These are phyloP conservation scores for Penstemon eatonii DNA, from an alignment of 257 asterid species.

Conservation along the genomic window DNA sequence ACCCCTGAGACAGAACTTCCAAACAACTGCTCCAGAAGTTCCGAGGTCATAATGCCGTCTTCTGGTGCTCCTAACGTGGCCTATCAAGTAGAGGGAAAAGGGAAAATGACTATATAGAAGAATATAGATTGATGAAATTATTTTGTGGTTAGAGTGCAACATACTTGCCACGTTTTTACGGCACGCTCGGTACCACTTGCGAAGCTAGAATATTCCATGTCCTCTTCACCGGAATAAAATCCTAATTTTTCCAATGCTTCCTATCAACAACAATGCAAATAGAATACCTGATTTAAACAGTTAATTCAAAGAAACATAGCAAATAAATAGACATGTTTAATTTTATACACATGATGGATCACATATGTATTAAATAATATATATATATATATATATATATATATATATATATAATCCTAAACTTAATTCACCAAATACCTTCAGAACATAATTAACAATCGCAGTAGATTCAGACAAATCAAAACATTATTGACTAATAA, in stretches of 20 bases:
- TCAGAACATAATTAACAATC: not conserved
- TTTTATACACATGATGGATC: not conserved
- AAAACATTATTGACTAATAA: not conserved
- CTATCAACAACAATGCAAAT: conserved; percentile 39
- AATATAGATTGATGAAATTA: conserved; percentile 1
- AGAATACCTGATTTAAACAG: not conserved
- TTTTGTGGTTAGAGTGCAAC: conserved; percentile 22
- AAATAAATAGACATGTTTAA: not conserved
- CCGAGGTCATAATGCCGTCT: conserved; percentile 87
- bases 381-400: no score
- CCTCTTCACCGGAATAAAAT: conserved; percentile 95
- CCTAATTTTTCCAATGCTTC: conserved; percentile 80
- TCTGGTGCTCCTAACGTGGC: conserved; percentile 59
- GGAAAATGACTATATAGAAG: conserved; percentile 6
- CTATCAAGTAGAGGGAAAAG: conserved; percentile 44
- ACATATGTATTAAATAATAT: not conserved
- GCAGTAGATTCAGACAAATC: no score
- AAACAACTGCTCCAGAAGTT: conserved; percentile 59
- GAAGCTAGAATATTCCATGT: conserved; percentile 75
- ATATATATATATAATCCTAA: no score
- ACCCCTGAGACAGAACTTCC: conserved; percentile 35
- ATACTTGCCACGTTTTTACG: conserved; percentile 96
- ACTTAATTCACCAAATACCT: no score
- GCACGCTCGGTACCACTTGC: conserved; percentile 86
- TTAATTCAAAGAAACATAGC: not conserved